Base-by-base conservation (phyloP, 2,329 filamentous ascomycete genomes). In the Diplodia seriata region DNA sequence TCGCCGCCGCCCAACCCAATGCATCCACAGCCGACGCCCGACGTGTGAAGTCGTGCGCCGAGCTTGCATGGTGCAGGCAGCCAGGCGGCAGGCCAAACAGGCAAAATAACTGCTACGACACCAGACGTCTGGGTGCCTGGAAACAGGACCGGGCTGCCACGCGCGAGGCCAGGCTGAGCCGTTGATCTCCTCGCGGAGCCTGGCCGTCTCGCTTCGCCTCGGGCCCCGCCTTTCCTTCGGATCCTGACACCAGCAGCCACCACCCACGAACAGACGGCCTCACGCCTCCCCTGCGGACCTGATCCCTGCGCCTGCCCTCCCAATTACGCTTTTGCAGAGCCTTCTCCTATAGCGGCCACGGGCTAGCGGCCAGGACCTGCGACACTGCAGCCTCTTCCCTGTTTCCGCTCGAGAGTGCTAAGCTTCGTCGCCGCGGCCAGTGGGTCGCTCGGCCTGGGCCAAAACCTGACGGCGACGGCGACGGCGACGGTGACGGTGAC, bases 191-290 rank as follows among this genome's bases (percentile, higher is more conserved):
- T 56, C 33, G 54, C 54, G 54, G 54, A 56, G 54, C 54, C 33
- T 59, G 56, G 56, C 36, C 56, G 56, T 31, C 56, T 63, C 59
- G 59, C 59, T 63, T 63, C 59, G 59, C 47, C 47, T 63, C 59
- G 29, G 18, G 59, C 59, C 59, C 59, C 59, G 59, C 59, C 59
- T 51, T 63, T 63, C 36, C 38, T 33, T 63, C 59, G 59, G 59
- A 63, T 63, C 59, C 59, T 63, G 59, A 63, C 59, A 63, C 59
- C 47, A 62, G 57, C 56, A 49, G 36, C 55, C 53, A 26, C 26
- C 26, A 26, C 26, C 26, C 26, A 36, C 55, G 55, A 40, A 23
- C 56, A 49, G 38, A 33, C 26, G 4, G 18, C 26, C 56, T 49
- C 29, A 29, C 12, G 18, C 26, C 56, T 49, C 29, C 56, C 56